Evolutionary conservation across 2,329 filamentous ascomycete genomes (phyloP).

Genomic region (Fusarium mangiferae): DNA sequence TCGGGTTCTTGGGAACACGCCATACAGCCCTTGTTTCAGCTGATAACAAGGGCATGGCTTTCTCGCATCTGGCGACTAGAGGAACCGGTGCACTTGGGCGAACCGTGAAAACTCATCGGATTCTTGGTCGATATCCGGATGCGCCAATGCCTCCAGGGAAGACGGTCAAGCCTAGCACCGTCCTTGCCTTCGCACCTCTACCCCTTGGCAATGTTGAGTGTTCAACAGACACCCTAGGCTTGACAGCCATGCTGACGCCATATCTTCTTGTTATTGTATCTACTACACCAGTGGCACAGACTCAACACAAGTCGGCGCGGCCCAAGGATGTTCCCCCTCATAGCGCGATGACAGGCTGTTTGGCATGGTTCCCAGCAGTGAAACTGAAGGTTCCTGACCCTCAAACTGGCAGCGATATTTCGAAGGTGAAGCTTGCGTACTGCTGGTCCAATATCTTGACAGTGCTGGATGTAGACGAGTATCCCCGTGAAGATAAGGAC

Average conservation of each 20-base stretch:
- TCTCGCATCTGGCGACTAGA: slow-evolving; percentile 93
- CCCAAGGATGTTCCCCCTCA: slow-evolving; percentile 93
- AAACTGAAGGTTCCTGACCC: slow-evolving; percentile 82
- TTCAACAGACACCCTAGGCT: slow-evolving; percentile 83
- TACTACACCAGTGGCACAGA: slow-evolving; percentile 94
- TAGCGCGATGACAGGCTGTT: slow-evolving; percentile 89
- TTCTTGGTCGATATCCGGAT: slow-evolving; percentile 90
- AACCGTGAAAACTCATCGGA: slow-evolving; percentile 87
- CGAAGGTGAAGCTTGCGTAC: slow-evolving; percentile 90
- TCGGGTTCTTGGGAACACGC: slow-evolving; percentile 94
- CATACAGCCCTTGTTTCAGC: slow-evolving; percentile 96
- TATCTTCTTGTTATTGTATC: slow-evolving; percentile 97
- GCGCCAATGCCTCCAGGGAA: slow-evolving; percentile 70
- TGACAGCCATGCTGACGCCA: slow-evolving; percentile 95
- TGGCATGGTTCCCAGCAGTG: slow-evolving; percentile 98
- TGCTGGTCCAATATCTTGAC: slow-evolving; percentile 99
- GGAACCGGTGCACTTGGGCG: slow-evolving; percentile 88
- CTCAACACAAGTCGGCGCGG: slow-evolving; percentile 90
- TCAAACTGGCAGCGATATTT: slow-evolving; percentile 73
- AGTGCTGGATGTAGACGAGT: slow-evolving; percentile 86
- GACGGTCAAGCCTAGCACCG: slow-evolving; percentile 88
- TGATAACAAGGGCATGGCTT: slow-evolving; percentile 95
- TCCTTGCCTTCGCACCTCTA: slow-evolving; percentile 89
- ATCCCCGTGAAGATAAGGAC: slow-evolving; percentile 74
- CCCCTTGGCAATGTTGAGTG: slow-evolving; percentile 95